Percentiles rank a stretch among this genome's conserved stretches.
phyloP scores from a whole-genome alignment of 441 rosid genomes.

The Adansonia madagascariensis region DNA sequence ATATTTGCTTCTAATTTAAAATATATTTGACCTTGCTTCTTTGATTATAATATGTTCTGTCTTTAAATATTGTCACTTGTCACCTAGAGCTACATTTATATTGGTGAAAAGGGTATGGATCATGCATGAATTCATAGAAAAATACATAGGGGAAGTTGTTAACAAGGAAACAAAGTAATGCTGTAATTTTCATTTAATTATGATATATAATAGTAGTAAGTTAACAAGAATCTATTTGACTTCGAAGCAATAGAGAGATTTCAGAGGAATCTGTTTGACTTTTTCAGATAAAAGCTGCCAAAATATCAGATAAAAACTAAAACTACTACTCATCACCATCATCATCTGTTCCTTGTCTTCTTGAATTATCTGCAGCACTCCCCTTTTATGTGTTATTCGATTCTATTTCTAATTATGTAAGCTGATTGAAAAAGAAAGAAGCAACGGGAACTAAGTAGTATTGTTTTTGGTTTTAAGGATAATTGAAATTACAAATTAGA shows the following conservation, averaged over 20 bases:
- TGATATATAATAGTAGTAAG: too few relatives aligned
- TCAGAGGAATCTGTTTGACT: slow-evolving; percentile 13
- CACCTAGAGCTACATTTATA: too few relatives aligned
- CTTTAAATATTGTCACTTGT: too few relatives aligned
- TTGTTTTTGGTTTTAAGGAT: neutral
- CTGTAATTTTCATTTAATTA: too few relatives aligned
- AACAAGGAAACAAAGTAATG: too few relatives aligned
- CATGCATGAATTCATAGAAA: too few relatives aligned
- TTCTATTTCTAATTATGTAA: neutral
- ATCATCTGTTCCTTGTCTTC: neutral
- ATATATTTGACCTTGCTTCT: neutral
- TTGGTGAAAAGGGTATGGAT: too few relatives aligned
- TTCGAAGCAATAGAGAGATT: slow-evolving; percentile 22
- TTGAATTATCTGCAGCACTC: neutral
- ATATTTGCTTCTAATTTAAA: neutral
- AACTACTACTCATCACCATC: neutral
- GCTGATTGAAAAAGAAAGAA: neutral
- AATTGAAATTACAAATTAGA: neutral
- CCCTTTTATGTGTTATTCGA: neutral
- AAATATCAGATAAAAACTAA: neutral
- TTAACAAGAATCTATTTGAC: too few relatives aligned
- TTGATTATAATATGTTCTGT: neutral
- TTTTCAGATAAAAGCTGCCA: neutral
- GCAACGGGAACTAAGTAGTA: neutral
- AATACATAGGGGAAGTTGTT: too few relatives aligned